phyloP scores from a whole-genome alignment of 345 rosid species.

The Aegle marmelos region DNA sequence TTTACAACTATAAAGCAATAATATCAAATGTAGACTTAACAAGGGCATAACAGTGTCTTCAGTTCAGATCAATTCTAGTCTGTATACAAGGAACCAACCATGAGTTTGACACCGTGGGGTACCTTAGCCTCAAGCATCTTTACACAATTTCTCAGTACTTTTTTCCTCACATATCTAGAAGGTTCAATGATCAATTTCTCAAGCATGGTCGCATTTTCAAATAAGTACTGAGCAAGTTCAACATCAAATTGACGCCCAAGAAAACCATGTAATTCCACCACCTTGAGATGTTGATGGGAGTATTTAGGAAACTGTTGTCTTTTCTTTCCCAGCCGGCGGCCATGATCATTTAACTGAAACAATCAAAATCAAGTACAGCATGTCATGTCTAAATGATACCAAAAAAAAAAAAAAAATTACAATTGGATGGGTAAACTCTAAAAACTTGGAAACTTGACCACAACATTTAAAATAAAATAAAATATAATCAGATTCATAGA shows the following conservation, averaged over 20 bases:
- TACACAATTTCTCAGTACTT: neutral
- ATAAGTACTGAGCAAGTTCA: neutral
- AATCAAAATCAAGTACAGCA: neutral
- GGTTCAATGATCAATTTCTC: slow-evolving; percentile 2
- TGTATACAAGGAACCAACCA: neutral
- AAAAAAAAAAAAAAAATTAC: too few species aligned
- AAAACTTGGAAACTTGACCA: neutral
- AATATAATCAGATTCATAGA: neutral
- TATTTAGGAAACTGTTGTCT: neutral
- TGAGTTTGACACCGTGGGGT: neutral
- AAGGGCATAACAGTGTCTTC: too few species aligned
- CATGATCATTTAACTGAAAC: neutral
- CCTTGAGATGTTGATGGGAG: neutral
- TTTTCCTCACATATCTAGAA: neutral
- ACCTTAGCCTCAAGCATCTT: neutral
- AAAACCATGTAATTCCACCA: slow-evolving; percentile 5
- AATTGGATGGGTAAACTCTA: neutral
- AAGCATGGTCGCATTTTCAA: neutral
- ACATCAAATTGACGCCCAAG: neutral
- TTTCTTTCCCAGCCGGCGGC: neutral
- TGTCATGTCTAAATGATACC: neutral
- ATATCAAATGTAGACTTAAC: too few species aligned
- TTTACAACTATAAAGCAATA: too few species aligned
- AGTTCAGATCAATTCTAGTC: too few species aligned
- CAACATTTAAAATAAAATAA: neutral